Evolutionary conservation across 2,329 filamentous ascomycete genomes (phyloP).

Genomic region (Fusarium tupiense): DNA sequence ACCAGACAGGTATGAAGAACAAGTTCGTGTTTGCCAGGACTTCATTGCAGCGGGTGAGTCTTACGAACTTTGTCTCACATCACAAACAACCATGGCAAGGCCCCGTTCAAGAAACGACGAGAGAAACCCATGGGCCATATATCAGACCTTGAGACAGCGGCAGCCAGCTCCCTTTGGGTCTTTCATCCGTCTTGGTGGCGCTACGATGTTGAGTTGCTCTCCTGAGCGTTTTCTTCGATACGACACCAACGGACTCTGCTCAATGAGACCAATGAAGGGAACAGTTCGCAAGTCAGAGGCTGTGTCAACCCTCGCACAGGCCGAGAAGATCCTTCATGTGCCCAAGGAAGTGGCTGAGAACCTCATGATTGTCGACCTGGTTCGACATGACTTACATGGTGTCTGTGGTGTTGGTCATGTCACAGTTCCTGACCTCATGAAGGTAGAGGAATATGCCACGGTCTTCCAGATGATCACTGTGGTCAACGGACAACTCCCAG

Average conservation of each 20-base stretch:
- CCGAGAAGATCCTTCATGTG: constrained; percentile 76
- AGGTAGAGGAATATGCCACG: constrained; percentile 89
- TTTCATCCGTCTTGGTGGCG: constrained; percentile 75
- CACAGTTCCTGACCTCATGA: constrained; percentile 78
- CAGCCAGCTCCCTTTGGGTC: constrained; percentile 90
- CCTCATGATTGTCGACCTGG: constrained; percentile 96
- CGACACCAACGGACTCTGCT: constrained; percentile 64
- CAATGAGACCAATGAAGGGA: constrained; percentile 95
- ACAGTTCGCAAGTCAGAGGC: constrained; percentile 82
- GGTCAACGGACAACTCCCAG: constrained; percentile 74
- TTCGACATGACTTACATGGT: constrained; percentile 92
- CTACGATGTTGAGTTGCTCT: constrained; percentile 82
- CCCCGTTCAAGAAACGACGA: constrained; percentile 35
- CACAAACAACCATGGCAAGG: constrained; percentile 72
- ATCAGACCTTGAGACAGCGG: constrained; percentile 72
- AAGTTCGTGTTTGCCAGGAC: constrained; percentile 75
- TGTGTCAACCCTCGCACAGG: constrained; percentile 74
- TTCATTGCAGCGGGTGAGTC: constrained; percentile 80
- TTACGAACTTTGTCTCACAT: constrained; percentile 87
- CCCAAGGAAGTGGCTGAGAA: constrained; percentile 96
- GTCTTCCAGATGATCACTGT: constrained; percentile 94
- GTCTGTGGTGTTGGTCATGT: constrained; percentile 81
- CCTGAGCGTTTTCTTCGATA: constrained; percentile 86
- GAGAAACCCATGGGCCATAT: constrained; percentile 72
- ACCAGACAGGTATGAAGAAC: constrained; percentile 66